Evolutionary conservation across 1,284 basidiomycete species (phyloP), one percentile per base, ranked within the genome.

Genomic region (Papiliotrema nemorosa): DNA sequence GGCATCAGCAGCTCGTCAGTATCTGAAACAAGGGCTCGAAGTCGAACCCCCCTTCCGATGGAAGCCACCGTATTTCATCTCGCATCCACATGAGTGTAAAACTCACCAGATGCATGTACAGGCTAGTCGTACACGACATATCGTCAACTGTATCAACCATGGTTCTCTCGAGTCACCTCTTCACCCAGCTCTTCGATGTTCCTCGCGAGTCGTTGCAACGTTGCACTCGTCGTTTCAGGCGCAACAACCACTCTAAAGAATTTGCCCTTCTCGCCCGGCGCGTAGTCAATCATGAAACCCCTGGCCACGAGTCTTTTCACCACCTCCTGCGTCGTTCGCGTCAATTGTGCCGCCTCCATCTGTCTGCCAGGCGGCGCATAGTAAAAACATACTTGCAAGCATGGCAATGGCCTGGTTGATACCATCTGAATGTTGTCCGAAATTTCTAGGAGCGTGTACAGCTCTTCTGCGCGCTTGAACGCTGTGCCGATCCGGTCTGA

Each of bases 401-500:
- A 66, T 9, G 52, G 57, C 5, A 53, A 40, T 14, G 54, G 57
- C 10, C 45, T 38, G 24, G 47, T 51, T 5, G 53, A 57, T 5
- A 58, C 53, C 41, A 63, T 46, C 18, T 45, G 24, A 45, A 57
- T 46, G 38, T 54, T 29, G 3, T 39, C 27, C 18, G 50, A 44
- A 1, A 20, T 2, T 16, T 45, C 46, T 3, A 62, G 40, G 16
- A 52, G 34, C 6, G 43, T 24, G 26, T 44, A 50, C n/a, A 67
- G 46, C 44, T 58, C 38, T 21, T 54, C 50, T 5, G 64, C 64
- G 12, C 50, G 52, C 2, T 36, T 46, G 48, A 59, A 67, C 1
- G 62, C 73, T 0, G 44, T 55, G 9, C 64, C 69, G 21, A 76
- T 59, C 18, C 68, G 62, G 1, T 25, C 18, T 12, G 65, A 69